Percentiles rank a stretch among this genome's conserved stretches.
phyloP scores from a whole-genome alignment of 805 yeast species.

The Helenozyma rhizophorensis region DNA sequence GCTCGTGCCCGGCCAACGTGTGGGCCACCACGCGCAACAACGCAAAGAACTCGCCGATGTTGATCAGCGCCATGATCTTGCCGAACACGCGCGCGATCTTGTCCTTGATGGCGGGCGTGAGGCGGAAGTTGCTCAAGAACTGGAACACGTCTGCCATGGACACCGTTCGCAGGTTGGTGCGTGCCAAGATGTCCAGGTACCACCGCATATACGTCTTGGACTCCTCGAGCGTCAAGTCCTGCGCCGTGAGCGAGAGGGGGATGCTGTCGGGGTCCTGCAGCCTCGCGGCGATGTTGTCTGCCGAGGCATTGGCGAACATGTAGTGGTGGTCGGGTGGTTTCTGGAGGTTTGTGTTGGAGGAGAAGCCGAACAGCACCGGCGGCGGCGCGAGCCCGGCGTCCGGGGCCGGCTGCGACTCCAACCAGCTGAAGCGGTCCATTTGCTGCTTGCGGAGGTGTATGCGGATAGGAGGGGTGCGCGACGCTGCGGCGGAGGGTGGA shows the following conservation, averaged over 20 bases:
- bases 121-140: conserved; percentile 73
- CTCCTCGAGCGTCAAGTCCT: conserved; percentile 73
- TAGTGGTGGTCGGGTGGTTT: conserved; percentile 1
- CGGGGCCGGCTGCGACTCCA: conserved; percentile 3
- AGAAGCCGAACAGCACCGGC: conserved; percentile 10
- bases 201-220: conserved; percentile 83
- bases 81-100: conserved; percentile 49
- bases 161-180: conserved; percentile 64
- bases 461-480: not conserved
- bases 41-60: conserved; percentile 90
- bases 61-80: conserved; percentile 53
- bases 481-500: not conserved
- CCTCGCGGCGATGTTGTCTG: conserved; percentile 12
- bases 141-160: conserved; percentile 71
- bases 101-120: conserved; percentile 48
- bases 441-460: not conserved
- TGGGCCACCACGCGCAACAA: conserved; percentile 77
- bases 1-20: conserved; percentile 50
- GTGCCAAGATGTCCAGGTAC: conserved; percentile 80
- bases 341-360: conserved; percentile 2
- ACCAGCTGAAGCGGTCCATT: conserved; percentile 2
- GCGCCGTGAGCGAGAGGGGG: conserved; percentile 61
- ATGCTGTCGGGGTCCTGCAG: conserved; percentile 37
- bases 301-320: conserved; percentile 9
- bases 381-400: conserved; percentile 9